Conservation (phyloP, 495 filamentous ascomycete genomes). For the Penicillium parvum region DNA sequence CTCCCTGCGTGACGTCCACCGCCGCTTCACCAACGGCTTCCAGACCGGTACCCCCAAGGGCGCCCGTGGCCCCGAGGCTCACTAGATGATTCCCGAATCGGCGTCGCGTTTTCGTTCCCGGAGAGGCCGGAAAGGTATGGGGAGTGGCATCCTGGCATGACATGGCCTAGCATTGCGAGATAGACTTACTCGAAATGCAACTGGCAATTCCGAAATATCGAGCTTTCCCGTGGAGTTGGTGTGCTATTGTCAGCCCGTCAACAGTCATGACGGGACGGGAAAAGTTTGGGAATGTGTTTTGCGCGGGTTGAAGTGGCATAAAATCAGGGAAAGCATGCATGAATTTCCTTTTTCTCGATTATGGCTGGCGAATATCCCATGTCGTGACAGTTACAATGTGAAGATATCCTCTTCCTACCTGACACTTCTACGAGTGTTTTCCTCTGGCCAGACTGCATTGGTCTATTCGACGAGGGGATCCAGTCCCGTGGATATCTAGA, state of each 20-base stretch:
- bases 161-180: conserved; percentile 41
- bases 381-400: conserved; percentile 40
- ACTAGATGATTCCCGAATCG: conserved; percentile 37
- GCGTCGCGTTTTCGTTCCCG: conserved; percentile 44
- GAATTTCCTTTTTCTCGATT: conserved; percentile 44
- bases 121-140: conserved; percentile 41
- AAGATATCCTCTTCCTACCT: conserved; percentile 35
- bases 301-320: conserved; percentile 22
- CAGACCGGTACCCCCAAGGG: conserved; percentile 84
- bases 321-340: conserved; percentile 38
- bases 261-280: conserved; percentile 9
- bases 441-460: too few species aligned
- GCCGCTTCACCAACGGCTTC: conserved; percentile 95
- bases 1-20: conserved; percentile 82
- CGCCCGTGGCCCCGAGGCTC: conserved; percentile 59
- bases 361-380: conserved; percentile 45
- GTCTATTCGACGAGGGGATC: too few species aligned
- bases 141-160: conserved; percentile 39
- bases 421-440: neutral
- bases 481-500: too few species aligned
- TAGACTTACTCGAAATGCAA: conserved; percentile 34
- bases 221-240: conserved; percentile 42
- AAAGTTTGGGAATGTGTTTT: conserved; percentile 24
- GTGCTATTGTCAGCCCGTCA: conserved; percentile 29
- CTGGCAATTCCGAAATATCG: conserved; percentile 38